Percentiles rank a stretch among this genome's conserved stretches.
These are phyloP conservation scores for Podaxis sp. DNA, from an alignment of 768 basidiomycete species.

Conservation along the genomic window DNA sequence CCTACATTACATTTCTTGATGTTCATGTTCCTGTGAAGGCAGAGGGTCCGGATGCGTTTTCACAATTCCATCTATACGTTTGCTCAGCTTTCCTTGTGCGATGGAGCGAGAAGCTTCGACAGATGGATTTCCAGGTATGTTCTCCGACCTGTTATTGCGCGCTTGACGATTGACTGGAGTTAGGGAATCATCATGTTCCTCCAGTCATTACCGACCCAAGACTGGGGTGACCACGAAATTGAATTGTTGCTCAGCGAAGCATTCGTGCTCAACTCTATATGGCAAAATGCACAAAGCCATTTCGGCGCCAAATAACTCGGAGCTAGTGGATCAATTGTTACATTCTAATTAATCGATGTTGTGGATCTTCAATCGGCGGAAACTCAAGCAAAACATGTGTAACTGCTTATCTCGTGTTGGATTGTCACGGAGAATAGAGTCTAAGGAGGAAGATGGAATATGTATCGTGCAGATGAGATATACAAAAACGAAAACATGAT, in stretches of 20 bases:
- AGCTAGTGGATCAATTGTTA: neutral
- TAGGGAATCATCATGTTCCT: constrained; percentile 99
- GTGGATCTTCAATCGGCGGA: neutral
- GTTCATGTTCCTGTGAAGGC: constrained; percentile 52
- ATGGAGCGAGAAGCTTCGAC: constrained; percentile 90
- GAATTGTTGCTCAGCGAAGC: constrained; percentile 95
- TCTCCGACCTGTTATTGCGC: neutral
- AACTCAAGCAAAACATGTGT: neutral
- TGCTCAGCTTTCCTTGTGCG: constrained; percentile 96
- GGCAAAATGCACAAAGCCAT: constrained; percentile 92
- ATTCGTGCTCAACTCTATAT: constrained; percentile 89
- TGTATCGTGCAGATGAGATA: neutral
- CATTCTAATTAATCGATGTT: neutral
- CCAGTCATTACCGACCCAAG: constrained; percentile 87
- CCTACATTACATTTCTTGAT: neutral
- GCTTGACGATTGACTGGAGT: neutral
- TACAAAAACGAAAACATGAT: neutral
- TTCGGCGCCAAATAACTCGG: constrained; percentile 56
- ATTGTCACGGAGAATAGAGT: neutral
- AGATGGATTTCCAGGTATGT: constrained; percentile 97
- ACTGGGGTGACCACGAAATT: constrained; percentile 95
- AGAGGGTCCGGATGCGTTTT: constrained; percentile 97
- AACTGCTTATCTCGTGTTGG: neutral
- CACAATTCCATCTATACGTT: constrained; percentile 97
- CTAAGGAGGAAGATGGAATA: neutral